A percentile compares a stretch with the other conserved stretches of the same genome.
Conservation (phyloP, 352 stramenopile genomes). For the Phytophthora hibernalis region DNA sequence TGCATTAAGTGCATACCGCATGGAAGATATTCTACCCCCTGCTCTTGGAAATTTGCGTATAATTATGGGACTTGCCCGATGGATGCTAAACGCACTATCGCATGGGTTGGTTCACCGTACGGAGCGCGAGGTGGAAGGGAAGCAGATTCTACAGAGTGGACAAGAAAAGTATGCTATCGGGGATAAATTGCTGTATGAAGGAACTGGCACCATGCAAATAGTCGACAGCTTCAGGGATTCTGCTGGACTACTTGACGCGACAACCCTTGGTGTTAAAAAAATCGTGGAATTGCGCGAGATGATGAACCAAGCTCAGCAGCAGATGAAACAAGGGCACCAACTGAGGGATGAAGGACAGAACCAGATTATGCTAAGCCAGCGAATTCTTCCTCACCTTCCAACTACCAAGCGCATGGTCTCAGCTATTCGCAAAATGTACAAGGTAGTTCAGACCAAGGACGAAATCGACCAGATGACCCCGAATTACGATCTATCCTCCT, state of each 20-base stretch:
- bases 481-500: slow-evolving; percentile 53
- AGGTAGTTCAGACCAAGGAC: slow-evolving; percentile 72
- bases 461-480: slow-evolving; percentile 74
- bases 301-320: slow-evolving; percentile 53
- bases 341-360: slow-evolving; percentile 51
- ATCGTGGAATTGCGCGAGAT: slow-evolving; percentile 60
- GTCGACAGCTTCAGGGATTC: slow-evolving; percentile 58
- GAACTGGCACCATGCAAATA: slow-evolving; percentile 39
- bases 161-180: slow-evolving; percentile 61
- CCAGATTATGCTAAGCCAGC: slow-evolving; percentile 48
- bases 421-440: slow-evolving; percentile 62
- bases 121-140: slow-evolving; percentile 70
- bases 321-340: slow-evolving; percentile 39
- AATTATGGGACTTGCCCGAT: slow-evolving; percentile 67
- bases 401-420: slow-evolving; percentile 66
- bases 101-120: slow-evolving; percentile 75
- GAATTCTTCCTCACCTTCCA: slow-evolving; percentile 62
- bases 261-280: slow-evolving; percentile 65
- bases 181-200: slow-evolving; percentile 60
- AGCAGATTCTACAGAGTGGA: slow-evolving; percentile 63
- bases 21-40: slow-evolving; percentile 36
- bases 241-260: slow-evolving; percentile 57
- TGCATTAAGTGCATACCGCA: slow-evolving; percentile 55
- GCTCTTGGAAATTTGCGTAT: slow-evolving; percentile 49
- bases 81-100: slow-evolving; percentile 70